Evolutionary conservation across 345 rosid genomes (phyloP).

Genomic region (Geranium rotundifolium): DNA sequence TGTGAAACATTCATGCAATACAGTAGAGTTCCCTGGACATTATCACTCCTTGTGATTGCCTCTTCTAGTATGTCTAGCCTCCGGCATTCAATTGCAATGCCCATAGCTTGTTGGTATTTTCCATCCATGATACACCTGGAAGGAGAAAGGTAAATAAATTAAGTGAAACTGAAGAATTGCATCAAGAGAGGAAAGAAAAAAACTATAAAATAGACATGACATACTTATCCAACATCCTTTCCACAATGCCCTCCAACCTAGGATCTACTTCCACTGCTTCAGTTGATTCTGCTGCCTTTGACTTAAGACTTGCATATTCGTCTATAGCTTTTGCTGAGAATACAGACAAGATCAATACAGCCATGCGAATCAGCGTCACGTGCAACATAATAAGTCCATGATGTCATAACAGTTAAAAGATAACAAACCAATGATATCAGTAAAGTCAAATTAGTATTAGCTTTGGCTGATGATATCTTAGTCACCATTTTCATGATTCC

Average conservation of each 20-base stretch:
- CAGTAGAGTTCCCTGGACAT: conserved; percentile 68
- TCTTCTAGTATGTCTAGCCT: conserved; percentile 95
- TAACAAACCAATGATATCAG: neutral
- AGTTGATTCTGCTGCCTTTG: conserved; percentile 65
- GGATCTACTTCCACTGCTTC: conserved; percentile 60
- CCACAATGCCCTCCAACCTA: conserved; percentile 89
- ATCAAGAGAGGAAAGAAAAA: conserved; percentile 1
- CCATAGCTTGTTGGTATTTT: conserved; percentile 98
- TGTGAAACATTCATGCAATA: conserved; percentile 85
- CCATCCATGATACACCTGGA: conserved; percentile 88
- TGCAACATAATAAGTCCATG: neutral
- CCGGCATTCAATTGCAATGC: conserved; percentile 94
- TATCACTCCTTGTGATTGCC: conserved; percentile 84
- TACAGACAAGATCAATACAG: conserved; percentile 7
- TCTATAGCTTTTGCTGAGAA: conserved; percentile 89
- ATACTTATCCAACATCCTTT: conserved; percentile 97
- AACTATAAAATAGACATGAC: conserved; percentile 7
- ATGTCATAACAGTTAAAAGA: neutral
- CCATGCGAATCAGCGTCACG: neutral
- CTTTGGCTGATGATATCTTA: neutral
- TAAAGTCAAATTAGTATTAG: neutral
- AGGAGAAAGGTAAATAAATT: conserved; percentile 5
- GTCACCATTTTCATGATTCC: neutral
- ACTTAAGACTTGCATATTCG: conserved; percentile 88
- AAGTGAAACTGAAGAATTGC: conserved; percentile 1